Evolutionary conservation across 106 monocot species (phyloP).

Genomic region (Acanthochlamys bracteata): DNA sequence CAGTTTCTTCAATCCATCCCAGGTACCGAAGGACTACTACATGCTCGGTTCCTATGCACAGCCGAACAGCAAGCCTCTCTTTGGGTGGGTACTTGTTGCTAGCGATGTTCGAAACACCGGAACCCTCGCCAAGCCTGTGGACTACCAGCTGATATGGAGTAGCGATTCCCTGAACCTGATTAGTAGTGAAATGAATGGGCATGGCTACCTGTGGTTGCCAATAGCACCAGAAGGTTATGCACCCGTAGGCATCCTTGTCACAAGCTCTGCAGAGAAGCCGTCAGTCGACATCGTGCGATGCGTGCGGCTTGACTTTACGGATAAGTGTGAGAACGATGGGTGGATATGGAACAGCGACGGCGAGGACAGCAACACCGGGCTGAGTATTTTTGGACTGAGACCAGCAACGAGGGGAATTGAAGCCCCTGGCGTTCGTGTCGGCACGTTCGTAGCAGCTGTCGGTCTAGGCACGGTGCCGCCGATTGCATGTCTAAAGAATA

Average conservation of each 20-base stretch:
- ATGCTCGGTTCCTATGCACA: slow-evolving; percentile 58
- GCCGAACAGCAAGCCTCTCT: slow-evolving; percentile 49
- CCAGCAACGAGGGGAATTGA: slow-evolving; percentile 21
- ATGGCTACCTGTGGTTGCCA: slow-evolving; percentile 73
- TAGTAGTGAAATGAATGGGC: slow-evolving; percentile 23
- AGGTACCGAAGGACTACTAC: slow-evolving; percentile 50
- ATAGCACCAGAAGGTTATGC: slow-evolving; percentile 56
- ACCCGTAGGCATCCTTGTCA: slow-evolving; percentile 55
- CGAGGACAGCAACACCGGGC: slow-evolving; percentile 4
- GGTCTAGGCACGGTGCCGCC: slow-evolving; percentile 1
- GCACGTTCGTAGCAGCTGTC: slow-evolving; percentile 49
- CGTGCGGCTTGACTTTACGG: slow-evolving; percentile 47
- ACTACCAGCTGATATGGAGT: slow-evolving; percentile 56
- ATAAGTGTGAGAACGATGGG: slow-evolving; percentile 29
- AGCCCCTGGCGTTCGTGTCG: slow-evolving; percentile 34
- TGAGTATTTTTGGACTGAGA: slow-evolving; percentile 23
- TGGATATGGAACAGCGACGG: slow-evolving; percentile 24
- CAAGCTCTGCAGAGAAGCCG: slow-evolving; percentile 53
- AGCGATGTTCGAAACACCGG: slow-evolving; percentile 7
- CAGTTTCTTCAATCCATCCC: slow-evolving; percentile 57
- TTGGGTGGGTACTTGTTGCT: slow-evolving; percentile 53
- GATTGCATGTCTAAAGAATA: slow-evolving; percentile 42
- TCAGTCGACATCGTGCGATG: slow-evolving; percentile 37
- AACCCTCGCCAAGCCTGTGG: slow-evolving; percentile 25
- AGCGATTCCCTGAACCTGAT: slow-evolving; percentile 23